Base-by-base conservation (phyloP, 208 protist species). In the Trypanosomatidae sp. region DNA sequence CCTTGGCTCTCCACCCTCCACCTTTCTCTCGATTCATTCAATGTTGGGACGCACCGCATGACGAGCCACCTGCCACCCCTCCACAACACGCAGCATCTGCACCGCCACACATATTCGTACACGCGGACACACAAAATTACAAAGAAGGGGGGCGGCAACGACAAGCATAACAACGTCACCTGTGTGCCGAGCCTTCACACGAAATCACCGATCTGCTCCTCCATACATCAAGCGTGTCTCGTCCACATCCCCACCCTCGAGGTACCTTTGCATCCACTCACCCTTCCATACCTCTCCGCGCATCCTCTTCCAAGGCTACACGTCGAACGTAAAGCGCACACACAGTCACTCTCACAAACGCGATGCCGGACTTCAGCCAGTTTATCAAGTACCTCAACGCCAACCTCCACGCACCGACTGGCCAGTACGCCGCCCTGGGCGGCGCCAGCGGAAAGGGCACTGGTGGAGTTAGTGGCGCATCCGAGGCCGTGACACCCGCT, bases 321-420 rank as follows among this genome's bases (percentile, higher is more conserved):
- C 60, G 33, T n/a, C 3, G 60, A 12, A 46, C 17, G 30, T 22
- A 15, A 17, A 15, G 39, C n/a, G 13, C 2, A 19, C 44, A 9
- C 41, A 53, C 44, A 33, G 25, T 10, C 44, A 36, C 10, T 15
- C n/a, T 13, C 44, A 41, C 64, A 53, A 4, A 60, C 36, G 17
- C 49, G 2, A 94, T 94, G 89, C 86, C 85, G 4, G 89, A 96
- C 72, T 96, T 84, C 59, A 85, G 74, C 36, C 79, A 89, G 59
- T 93, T 96, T 30, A 83, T 94, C 39, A 95, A 95, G 76, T 89
- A 87, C 73, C 87, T 94, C 69, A 96, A 92, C 75, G 77, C 82
- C 25, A 83, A 81, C 62, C 76, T 91, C 28, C 76, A 86, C 55
- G 69, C 86, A 64, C 77, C 87, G 55, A 80, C 86, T 67, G 30